Conservation (phyloP, 2,329 filamentous ascomycete species). For the Fusarium drepaniforme region DNA sequence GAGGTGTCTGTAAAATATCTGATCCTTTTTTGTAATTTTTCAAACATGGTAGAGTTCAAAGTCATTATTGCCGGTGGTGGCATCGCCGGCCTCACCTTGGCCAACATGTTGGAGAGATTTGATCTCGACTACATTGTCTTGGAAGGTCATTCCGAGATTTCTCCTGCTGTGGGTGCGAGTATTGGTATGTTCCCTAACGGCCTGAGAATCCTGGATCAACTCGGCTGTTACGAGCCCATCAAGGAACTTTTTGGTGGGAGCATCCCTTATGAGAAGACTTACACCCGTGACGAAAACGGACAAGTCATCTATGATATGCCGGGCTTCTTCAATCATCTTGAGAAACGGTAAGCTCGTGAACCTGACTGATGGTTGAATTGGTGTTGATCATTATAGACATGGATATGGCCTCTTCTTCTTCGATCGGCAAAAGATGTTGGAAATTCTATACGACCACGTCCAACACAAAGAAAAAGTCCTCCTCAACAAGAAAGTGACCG, state of each 20-base stretch:
- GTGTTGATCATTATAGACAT: constrained; percentile 21
- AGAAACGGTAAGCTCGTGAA: not conserved
- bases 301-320: too few relatives aligned
- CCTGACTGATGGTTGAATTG: too few relatives aligned
- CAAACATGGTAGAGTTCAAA: not conserved
- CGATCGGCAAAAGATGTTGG: constrained; percentile 50
- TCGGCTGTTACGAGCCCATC: constrained; percentile 47
- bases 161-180: constrained; percentile 59
- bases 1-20: not conserved
- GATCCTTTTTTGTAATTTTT: not conserved
- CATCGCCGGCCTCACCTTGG: constrained; percentile 53
- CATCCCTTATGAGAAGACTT: not conserved
- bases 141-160: constrained; percentile 56
- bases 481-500: constrained; percentile 25
- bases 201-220: constrained; percentile 61
- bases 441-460: constrained; percentile 49
- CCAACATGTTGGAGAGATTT: constrained; percentile 54
- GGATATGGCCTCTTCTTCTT: constrained; percentile 50
- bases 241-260: not conserved
- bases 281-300: not conserved
- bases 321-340: not conserved
- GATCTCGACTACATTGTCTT: constrained; percentile 62
- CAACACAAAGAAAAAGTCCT: constrained; percentile 43
- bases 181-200: constrained; percentile 60
- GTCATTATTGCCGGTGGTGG: constrained; percentile 59